phyloP scores from a whole-genome alignment of 306 rosid species.

The Rubus parviflorus region DNA sequence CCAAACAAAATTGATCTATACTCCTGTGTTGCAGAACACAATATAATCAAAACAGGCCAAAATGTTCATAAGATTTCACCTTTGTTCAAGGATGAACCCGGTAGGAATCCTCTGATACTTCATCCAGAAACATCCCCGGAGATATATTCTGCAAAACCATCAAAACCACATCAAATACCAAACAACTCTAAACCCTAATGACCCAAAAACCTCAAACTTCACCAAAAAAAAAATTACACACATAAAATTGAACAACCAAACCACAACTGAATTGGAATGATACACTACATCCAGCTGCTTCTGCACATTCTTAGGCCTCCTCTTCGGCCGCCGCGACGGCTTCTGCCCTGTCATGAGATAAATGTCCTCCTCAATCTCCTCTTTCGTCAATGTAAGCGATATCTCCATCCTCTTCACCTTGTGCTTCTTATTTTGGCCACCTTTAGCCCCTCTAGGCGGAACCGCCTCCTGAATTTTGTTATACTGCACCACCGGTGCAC shows the following conservation, averaged over 20 bases:
- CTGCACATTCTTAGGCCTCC: slow-evolving; percentile 26
- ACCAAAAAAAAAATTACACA: neutral
- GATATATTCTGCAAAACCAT: slow-evolving; percentile 32
- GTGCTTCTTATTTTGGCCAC: neutral
- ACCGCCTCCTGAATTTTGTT: neutral
- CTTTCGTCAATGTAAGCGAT: slow-evolving; percentile 9
- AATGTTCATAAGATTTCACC: slow-evolving; percentile 23
- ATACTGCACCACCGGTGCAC: neutral
- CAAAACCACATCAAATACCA: neutral
- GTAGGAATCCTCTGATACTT: slow-evolving; percentile 19
- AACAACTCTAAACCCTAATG: neutral
- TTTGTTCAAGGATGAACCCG: slow-evolving; percentile 23
- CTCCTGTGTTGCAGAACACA: too few relatives aligned
- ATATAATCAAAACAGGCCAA: neutral
- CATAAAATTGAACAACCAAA: neutral
- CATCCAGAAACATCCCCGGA: slow-evolving; percentile 33
- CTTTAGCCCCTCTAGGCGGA: neutral
- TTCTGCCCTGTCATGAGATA: slow-evolving; percentile 28
- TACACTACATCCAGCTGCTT: slow-evolving; percentile 34
- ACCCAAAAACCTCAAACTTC: neutral
- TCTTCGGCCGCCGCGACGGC: slow-evolving; percentile 34
- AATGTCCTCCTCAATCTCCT: slow-evolving; percentile 45
- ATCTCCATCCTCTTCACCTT: neutral
- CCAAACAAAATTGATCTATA: too few relatives aligned
- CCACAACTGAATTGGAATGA: neutral